Percentiles rank a stretch among this genome's conserved stretches.
Conservation (phyloP, 169 alveolate species). For the Plasmodium falciparum region DNA sequence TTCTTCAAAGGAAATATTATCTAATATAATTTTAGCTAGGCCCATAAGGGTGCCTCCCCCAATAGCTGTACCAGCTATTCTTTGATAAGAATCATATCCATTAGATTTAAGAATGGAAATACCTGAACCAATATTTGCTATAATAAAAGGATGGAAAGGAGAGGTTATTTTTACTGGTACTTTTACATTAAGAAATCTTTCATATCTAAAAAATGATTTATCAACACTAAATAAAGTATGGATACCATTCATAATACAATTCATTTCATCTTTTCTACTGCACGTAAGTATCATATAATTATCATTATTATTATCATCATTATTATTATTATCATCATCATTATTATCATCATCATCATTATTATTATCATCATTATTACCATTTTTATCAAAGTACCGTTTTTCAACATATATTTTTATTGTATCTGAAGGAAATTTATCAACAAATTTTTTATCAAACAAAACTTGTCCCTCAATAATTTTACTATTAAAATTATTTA, state of each 20-base stretch:
- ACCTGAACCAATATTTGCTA: constrained; percentile 94
- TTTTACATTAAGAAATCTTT: constrained; percentile 76
- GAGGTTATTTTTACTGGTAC: constrained; percentile 76
- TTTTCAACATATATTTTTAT: neutral
- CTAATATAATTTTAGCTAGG: constrained; percentile 87
- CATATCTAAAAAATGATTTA: constrained; percentile 85
- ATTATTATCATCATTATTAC: neutral
- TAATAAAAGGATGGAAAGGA: constrained; percentile 87
- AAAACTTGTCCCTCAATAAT: neutral
- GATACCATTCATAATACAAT: constrained; percentile 88
- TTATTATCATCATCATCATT: neutral
- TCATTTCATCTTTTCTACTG: constrained; percentile 91
- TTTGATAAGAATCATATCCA: neutral
- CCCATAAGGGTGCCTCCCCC: constrained; percentile 96
- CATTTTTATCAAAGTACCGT: neutral
- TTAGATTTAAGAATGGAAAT: constrained; percentile 90
- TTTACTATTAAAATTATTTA: too few species aligned
- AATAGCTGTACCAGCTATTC: constrained; percentile 91
- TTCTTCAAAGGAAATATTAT: constrained; percentile 87
- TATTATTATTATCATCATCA: neutral
- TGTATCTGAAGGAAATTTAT: neutral
- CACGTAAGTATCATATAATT: constrained; percentile 81
- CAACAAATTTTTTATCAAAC: neutral
- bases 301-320: constrained; percentile 44
- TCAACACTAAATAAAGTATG: constrained; percentile 81